Conservation (phyloP, 2,329 filamentous ascomycete species). For the Ambrosiella beaveri region DNA sequence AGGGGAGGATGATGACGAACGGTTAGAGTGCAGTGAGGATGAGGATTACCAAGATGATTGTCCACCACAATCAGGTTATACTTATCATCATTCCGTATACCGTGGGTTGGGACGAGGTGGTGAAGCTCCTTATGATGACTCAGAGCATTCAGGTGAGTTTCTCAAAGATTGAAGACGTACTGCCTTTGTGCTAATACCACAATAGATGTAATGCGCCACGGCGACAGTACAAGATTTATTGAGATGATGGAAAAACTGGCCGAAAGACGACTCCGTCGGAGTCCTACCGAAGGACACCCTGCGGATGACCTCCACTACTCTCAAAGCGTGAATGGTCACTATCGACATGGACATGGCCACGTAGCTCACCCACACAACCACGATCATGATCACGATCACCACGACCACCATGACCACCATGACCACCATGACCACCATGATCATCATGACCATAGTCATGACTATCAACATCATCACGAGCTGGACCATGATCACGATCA, state of each 20-base stretch:
- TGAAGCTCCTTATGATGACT: neutral
- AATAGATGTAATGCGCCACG: conserved; percentile 82
- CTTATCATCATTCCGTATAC: neutral
- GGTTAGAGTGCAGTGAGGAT: conserved; percentile 36
- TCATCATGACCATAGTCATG: conserved; percentile 35
- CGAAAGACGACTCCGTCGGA: conserved; percentile 57
- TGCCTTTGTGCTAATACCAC: neutral
- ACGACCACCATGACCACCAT: conserved; percentile 52
- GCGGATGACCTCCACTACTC: conserved; percentile 11
- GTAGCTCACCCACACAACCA: neutral
- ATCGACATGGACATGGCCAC: conserved; percentile 29
- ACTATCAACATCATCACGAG: neutral
- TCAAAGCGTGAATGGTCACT: neutral
- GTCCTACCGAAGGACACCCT: neutral
- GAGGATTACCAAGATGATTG: conserved; percentile 43
- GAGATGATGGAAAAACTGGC: conserved; percentile 99
- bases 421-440: conserved; percentile 48
- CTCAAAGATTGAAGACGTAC: conserved; percentile 38
- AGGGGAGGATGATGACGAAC: conserved; percentile 35
- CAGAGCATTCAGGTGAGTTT: neutral
- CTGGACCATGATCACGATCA: conserved; percentile 33
- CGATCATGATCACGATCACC: conserved; percentile 47
- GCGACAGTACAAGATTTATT: conserved; percentile 98
- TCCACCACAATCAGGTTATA: neutral
- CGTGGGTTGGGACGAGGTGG: neutral